Conservation (phyloP, 1,284 basidiomycete species). For the Takashimella tepidaria region DNA sequence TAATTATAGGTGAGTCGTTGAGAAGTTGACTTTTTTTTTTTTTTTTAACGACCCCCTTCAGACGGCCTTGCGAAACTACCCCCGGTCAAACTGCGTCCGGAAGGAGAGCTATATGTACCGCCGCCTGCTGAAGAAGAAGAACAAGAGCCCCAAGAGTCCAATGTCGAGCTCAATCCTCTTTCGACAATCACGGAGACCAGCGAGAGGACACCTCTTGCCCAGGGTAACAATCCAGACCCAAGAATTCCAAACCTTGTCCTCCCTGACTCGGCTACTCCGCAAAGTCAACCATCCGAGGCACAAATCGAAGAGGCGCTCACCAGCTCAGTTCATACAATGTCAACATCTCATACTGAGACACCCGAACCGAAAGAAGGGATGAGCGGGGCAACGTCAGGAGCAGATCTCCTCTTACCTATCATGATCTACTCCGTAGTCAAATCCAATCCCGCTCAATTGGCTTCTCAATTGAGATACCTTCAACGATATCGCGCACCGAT, state of each 20-base stretch:
- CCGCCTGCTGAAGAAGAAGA: conserved; percentile 10
- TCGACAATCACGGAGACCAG: conserved; percentile 5
- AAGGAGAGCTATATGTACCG: conserved; percentile 42
- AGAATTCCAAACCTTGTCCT: conserved; percentile 20
- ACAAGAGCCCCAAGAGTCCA: background rate
- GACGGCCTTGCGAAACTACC: conserved; percentile 44
- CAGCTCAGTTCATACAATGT: conserved; percentile 17
- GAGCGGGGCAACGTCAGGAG: conserved; percentile 36
- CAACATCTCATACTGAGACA: background rate
- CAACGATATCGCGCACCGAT: conserved; percentile 73
- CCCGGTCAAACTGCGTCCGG: conserved; percentile 43
- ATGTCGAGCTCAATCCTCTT: conserved; percentile 7
- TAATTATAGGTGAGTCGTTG: conserved; percentile 54
- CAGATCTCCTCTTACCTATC: conserved; percentile 58
- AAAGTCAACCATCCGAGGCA: conserved; percentile 12
- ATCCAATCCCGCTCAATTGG: conserved; percentile 74
- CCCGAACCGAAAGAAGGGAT: conserved; percentile 10
- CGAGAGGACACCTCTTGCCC: background rate
- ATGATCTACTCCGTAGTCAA: conserved; percentile 89
- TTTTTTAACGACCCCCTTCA: too few relatives aligned
- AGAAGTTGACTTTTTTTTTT: background rate
- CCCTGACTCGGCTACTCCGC: conserved; percentile 10
- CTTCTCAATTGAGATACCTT: conserved; percentile 78
- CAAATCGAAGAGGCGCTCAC: conserved; percentile 34
- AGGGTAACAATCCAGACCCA: background rate